Evolutionary conservation across 805 yeast species (phyloP), one percentile per base, ranked within the genome.

Genomic region (Aciculoconidium aculeatum): DNA sequence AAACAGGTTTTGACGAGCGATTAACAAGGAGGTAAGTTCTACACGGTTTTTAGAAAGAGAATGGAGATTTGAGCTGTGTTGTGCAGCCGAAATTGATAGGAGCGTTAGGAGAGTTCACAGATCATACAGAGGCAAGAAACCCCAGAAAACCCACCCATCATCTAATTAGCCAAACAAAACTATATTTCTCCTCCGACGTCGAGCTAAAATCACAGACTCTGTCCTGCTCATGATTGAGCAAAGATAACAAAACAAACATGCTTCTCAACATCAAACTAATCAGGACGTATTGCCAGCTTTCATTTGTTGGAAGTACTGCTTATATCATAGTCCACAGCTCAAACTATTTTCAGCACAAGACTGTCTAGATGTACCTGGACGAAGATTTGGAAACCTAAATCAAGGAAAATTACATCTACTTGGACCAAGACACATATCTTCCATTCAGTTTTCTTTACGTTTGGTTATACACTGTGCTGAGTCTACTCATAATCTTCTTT

Each of bases 51-150:
- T 3, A 15, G 27, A 5, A 46, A 41, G 15, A 15, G 32, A 3
- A 21, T 45, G 4, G 31, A 20, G 26, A 7, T 27, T 31, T 7
- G 33, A 40, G 2, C 28, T 47, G 6, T 24, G 36, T 7, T 47
- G 38, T 28, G 40, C 52, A 4, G 55, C 56, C 4, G 56, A 51
- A 27, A 40, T 51, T 6, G 56, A 51, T 35, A n/a, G n/a, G n/a
- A n/a, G n/a, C n/a, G 44, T 49, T 19, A 32, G 36, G 9, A 18
- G 21, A 18, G 10, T 25, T 17, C 16, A 24, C 7, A 16, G 28
- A 12, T 6, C 23, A 24, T 4, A 17, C 25, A 7, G 23, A 34
- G 3, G 39, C 37, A 2, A n/a, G n/a, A n/a, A n/a, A n/a, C n/a
- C n/a, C n/a, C n/a, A n/a, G n/a, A n/a, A n/a, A n/a, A n/a, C n/a